Conservation (phyloP, 164 flowering plant genomes). For the Magnolia changhungtana region DNA sequence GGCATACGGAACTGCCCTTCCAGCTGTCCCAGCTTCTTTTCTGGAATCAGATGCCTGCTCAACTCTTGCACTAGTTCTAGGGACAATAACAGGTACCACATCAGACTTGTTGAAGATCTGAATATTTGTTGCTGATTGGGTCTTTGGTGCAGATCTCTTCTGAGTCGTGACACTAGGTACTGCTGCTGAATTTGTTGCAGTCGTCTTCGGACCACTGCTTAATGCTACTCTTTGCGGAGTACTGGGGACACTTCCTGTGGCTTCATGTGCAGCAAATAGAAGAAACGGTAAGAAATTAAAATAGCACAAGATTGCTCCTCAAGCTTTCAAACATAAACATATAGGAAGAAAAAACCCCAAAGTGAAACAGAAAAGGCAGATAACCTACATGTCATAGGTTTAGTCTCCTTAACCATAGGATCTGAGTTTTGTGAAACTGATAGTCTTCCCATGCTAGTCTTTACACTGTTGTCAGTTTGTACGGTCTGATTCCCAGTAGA, state of each 20-base stretch:
- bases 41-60: constrained; percentile 50
- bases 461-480: constrained; percentile 53
- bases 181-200: constrained; percentile 30
- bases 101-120: constrained; percentile 57
- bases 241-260: constrained; percentile 61
- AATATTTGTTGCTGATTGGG: constrained; percentile 42
- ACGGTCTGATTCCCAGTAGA: constrained; percentile 48
- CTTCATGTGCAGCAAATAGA: constrained; percentile 35
- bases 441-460: constrained; percentile 58
- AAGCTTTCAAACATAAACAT: not conserved
- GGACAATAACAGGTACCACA: constrained; percentile 65
- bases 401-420: constrained; percentile 61
- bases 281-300: constrained; percentile 10
- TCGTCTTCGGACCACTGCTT: constrained; percentile 39
- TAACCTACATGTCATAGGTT: constrained; percentile 53
- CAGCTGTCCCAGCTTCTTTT: constrained; percentile 47
- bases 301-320: not conserved
- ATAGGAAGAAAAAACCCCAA: not conserved
- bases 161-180: constrained; percentile 38
- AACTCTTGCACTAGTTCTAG: constrained; percentile 14
- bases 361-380: not conserved
- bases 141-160: constrained; percentile 48
- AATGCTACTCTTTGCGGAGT: constrained; percentile 71
- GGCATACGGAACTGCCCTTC: constrained; percentile 50
- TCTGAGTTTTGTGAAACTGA: constrained; percentile 65